Percentiles rank a stretch among this genome's conserved stretches.
Conservation (phyloP, 2,329 filamentous ascomycete genomes). For the Venturia aucupariae region DNA sequence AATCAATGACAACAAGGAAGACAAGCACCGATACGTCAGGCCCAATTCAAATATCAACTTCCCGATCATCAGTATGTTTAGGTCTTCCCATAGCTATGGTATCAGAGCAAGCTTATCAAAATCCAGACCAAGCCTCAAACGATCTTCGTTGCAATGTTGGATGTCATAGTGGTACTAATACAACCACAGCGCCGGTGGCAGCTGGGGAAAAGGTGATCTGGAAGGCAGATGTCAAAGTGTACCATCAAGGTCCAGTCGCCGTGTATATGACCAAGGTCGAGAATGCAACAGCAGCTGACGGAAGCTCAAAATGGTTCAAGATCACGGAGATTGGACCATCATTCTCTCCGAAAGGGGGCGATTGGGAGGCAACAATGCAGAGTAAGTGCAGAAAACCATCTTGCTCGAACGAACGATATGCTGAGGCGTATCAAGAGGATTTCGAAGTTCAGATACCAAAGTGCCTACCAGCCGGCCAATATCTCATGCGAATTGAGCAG, state of each 20-base stretch:
- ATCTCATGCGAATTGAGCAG: slow-evolving; percentile 19
- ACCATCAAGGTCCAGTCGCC: slow-evolving; percentile 26
- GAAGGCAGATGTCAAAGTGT: slow-evolving; percentile 28
- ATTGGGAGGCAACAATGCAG: slow-evolving; percentile 9
- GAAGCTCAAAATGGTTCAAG: slow-evolving; percentile 30
- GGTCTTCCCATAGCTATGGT: neutral
- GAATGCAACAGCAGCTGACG: slow-evolving; percentile 26
- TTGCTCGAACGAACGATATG: slow-evolving; percentile 18
- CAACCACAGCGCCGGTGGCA: slow-evolving; percentile 27
- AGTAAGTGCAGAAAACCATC: slow-evolving; percentile 14
- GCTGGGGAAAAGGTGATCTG: slow-evolving; percentile 28
- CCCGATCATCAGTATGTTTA: slow-evolving; percentile 23
- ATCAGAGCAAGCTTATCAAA: neutral
- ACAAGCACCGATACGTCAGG: slow-evolving; percentile 28
- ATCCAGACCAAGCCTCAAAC: neutral
- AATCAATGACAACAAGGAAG: slow-evolving; percentile 28
- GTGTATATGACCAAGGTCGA: slow-evolving; percentile 29
- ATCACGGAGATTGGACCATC: slow-evolving; percentile 26
- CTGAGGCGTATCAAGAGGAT: slow-evolving; percentile 22
- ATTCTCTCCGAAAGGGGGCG: slow-evolving; percentile 20
- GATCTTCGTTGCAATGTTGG: slow-evolving; percentile 30
- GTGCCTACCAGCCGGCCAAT: slow-evolving; percentile 21
- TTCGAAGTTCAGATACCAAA: slow-evolving; percentile 21
- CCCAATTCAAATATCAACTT: slow-evolving; percentile 30
- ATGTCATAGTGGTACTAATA: slow-evolving; percentile 22